Evolutionary conservation across 495 filamentous ascomycete genomes (phyloP).

Genomic region (Wilcoxina mikolae): DNA sequence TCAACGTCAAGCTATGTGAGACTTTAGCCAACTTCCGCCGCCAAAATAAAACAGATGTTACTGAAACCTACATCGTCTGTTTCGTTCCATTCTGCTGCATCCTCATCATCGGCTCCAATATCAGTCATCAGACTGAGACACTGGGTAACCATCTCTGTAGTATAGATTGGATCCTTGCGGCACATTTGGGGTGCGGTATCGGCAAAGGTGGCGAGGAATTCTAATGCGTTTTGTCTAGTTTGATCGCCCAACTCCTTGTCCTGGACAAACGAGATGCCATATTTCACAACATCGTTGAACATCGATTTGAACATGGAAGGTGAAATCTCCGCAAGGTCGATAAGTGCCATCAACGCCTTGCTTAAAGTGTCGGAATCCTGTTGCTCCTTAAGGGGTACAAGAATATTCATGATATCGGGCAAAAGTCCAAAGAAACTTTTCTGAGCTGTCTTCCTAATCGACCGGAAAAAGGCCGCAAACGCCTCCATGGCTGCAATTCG

Average conservation of each 20-base stretch:
- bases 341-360: conserved; percentile 73
- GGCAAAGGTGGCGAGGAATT: conserved; percentile 96
- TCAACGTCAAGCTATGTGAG: conserved; percentile 62
- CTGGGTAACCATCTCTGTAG: conserved; percentile 93
- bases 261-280: conserved; percentile 80
- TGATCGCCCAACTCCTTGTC: conserved; percentile 87
- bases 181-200: conserved; percentile 89
- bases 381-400: conserved; percentile 81
- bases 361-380: conserved; percentile 79
- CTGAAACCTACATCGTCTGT: conserved; percentile 73
- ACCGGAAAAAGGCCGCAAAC: conserved; percentile 88
- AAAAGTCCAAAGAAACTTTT: conserved; percentile 73
- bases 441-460: conserved; percentile 70
- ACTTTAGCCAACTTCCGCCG: conserved; percentile 9
- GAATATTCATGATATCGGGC: conserved; percentile 76
- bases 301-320: conserved; percentile 92
- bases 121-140: conserved; percentile 99
- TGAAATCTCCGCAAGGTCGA: conserved; percentile 79
- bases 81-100: conserved; percentile 84
- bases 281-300: conserved; percentile 81
- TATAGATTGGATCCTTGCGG: conserved; percentile 78
- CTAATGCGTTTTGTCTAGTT: conserved; percentile 83
- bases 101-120: conserved; percentile 84
- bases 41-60: conserved; percentile 6
- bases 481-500: conserved; percentile 91